Evolutionary conservation across 352 stramenopile genomes (phyloP).

Genomic region (Phytophthora lateralis): DNA sequence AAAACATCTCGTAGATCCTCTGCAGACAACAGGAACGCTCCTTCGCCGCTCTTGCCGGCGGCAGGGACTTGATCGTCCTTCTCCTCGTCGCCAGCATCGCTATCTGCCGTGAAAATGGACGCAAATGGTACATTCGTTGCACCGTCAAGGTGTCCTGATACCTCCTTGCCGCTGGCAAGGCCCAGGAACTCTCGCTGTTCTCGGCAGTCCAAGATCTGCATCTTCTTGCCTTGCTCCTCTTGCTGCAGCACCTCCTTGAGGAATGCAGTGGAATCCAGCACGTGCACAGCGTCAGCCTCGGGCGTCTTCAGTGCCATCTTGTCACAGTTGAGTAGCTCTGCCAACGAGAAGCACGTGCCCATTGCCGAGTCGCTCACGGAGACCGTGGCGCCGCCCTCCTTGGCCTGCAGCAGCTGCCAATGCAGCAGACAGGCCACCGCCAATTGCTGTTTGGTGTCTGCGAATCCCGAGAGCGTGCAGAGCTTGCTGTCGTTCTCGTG

Average conservation of each 20-base stretch:
- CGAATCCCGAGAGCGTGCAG: constrained; percentile 36
- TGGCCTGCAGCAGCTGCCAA: constrained; percentile 42
- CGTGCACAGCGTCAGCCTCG: constrained; percentile 22
- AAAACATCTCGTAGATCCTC: constrained; percentile 51
- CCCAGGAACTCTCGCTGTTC: constrained; percentile 55
- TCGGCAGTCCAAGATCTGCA: constrained; percentile 63
- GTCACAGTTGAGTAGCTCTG: constrained; percentile 50
- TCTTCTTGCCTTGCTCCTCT: constrained; percentile 28
- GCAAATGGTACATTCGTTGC: constrained; percentile 60
- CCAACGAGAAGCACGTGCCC: constrained; percentile 38
- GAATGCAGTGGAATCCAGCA: constrained; percentile 33
- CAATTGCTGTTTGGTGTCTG: constrained; percentile 50
- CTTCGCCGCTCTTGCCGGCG: constrained; percentile 28
- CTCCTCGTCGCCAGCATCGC: constrained; percentile 28
- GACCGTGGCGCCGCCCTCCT: constrained; percentile 24
- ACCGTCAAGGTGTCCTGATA: constrained; percentile 61
- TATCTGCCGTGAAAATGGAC: constrained; percentile 44
- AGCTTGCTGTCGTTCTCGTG: constrained; percentile 20
- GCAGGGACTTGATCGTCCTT: constrained; percentile 29
- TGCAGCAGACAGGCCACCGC: constrained; percentile 58
- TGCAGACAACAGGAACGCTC: constrained; percentile 39
- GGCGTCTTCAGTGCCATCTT: constrained; percentile 37
- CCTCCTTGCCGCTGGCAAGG: constrained; percentile 36
- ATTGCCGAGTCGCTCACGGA: constrained; percentile 32
- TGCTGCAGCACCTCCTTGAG: constrained; percentile 37